A percentile compares a stretch with the other conserved stretches of the same genome.
phyloP scores from a whole-genome alignment of 192 early-diverging fungal genomes.

The Globomyces pollinis-pini region DNA sequence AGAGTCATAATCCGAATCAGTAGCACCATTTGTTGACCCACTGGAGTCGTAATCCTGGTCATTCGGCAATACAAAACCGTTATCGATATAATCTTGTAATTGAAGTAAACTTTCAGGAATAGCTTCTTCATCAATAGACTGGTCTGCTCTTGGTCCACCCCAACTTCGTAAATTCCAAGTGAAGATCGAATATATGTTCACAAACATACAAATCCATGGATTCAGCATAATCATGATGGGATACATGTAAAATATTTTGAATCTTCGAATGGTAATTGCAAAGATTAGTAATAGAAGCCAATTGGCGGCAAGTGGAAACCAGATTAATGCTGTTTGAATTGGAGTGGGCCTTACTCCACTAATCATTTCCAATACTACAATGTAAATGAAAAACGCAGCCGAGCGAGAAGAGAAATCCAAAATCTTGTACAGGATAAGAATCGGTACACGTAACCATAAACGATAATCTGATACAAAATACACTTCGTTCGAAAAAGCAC shows the following conservation, averaged over 20 bases:
- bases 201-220: slow-evolving; percentile 9
- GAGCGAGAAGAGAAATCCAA: slow-evolving; percentile 11
- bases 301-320: background rate
- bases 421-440: slow-evolving; percentile 19
- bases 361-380: slow-evolving; percentile 2
- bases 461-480: slow-evolving; percentile 7
- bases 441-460: slow-evolving; percentile 11
- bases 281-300: slow-evolving; percentile 9
- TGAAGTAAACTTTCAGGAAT: too few species aligned
- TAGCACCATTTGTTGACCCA: too few species aligned
- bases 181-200: slow-evolving; percentile 10
- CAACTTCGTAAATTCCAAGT: slow-evolving; percentile 13
- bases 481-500: slow-evolving; percentile 21
- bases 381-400: slow-evolving; percentile 8
- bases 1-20: too few species aligned
- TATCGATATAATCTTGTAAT: too few species aligned
- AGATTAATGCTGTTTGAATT: background rate
- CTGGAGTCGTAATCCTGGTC: too few species aligned
- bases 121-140: too few species aligned
- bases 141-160: slow-evolving; percentile 15
- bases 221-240: slow-evolving; percentile 6
- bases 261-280: slow-evolving; percentile 1
- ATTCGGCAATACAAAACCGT: too few species aligned
- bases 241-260: slow-evolving; percentile 9
- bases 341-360: background rate